Evolutionary conservation across 2,329 filamentous ascomycete species (phyloP), one percentile per base, ranked within the genome.

Genomic region (Paraphoma chrysanthemicola): DNA sequence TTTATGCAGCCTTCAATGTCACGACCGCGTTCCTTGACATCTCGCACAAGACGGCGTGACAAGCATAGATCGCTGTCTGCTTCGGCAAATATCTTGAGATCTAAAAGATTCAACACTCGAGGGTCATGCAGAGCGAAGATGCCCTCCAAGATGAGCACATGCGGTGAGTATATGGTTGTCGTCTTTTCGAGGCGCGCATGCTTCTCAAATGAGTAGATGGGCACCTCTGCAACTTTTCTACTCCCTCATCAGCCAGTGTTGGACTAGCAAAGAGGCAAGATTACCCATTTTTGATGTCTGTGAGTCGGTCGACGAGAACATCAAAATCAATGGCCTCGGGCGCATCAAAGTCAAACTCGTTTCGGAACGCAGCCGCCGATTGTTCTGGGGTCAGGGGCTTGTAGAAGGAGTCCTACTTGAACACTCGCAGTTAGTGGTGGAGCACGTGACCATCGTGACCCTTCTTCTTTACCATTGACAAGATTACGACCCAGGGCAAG

Each of bases 11-110:
- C 95, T 73, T 97, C 91, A 54, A 98, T 90, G 70, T 97, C 94
- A 72, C 95, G 86, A 3, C 91, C 94, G 69, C 95, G 88, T 69
- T 97, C 92, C 67, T 87, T 87, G 18, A 98, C 92, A 78, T 99
- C 95, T 70, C 95, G 90, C 38, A 92, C 81, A 64, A 96, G 60
- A 54, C 67, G 66, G 30, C 67, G 58, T 9, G 93, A 94, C 46
- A 99, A 83, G 73, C 95, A 99, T 1, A 96, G 90, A 77, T 99
- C 95, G 61, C 90, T 89, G 77, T 99, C 95, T 41, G 95, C 96
- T 78, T 98, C 95, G 57, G 95, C 96, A 75, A 97, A 99, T 51
- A 99, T 96, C 79, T 92, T 96, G 82, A 98, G 91, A 77, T 99
- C 95, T 61, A 98, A 81, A 63, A 99, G 80, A 16, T 96, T 90